Base-by-base conservation (phyloP, 345 rosid genomes). In the Populus ilicifolia region DNA sequence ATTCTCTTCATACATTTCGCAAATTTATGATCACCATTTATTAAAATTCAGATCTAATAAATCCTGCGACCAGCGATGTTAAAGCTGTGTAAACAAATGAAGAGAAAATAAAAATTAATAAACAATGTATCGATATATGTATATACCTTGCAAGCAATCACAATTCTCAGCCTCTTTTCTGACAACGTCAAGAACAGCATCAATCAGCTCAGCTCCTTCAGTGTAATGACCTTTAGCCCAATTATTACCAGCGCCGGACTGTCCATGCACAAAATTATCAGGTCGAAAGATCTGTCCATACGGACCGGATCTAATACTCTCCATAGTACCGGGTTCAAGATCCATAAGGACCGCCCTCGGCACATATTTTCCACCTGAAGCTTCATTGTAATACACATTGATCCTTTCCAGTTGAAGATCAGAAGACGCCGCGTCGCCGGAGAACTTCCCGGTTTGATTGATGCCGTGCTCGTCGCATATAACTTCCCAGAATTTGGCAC, bases 301-400 rank as follows among this genome's bases (percentile, higher is more conserved):
- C 0, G 97, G 93, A 13, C 98, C 97, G 44, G 97, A 92, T 87
- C 98, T 90, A 84, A 94, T 94, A 78, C 96, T 91, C 66, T 94
- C 98, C 98, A 94, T 94, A 39, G 98, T 94, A 41, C 98, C 98
- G 6, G 98, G 98, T 82, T 94, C 98, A 56, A 94, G 98, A 88
- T 94, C 98, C 98, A 94, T 94, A 21, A 92, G 97, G 17, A 94
- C 98, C 5, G 98, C 97, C 9, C 98, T 88, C 3, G 98, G 98
- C 12, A 94, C 98, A 79, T 92, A 94, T 74, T 97, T 76, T 16
- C 97, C 97, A 23, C 97, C 98, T 20, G 97, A 87, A 1, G 98
- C 97, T 78, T 94, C 98, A 13, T 94, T 94, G 85, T 91, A 94
- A 81, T 94, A 94, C 8, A 94, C 97, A 67, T 94, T 93, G 87